These are phyloP conservation scores for Phialemonium atrogriseum DNA, from an alignment of 2,329 filamentous ascomycete genomes.

Conservation along the genomic window DNA sequence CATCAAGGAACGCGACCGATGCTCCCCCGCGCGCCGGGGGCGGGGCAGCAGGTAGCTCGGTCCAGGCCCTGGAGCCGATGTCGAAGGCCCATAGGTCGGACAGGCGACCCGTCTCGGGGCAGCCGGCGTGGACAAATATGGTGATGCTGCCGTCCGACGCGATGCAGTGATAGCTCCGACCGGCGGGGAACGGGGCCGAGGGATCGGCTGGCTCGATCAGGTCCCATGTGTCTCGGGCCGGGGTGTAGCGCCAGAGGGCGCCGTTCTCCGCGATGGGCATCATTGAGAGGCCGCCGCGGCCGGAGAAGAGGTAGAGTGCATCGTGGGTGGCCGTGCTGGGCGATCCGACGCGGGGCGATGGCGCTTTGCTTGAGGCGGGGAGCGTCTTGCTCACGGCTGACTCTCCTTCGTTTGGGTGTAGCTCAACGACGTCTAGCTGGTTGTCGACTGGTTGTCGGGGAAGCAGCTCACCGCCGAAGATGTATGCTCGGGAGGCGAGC, in stretches of 20 bases:
- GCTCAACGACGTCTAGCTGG: constrained; percentile 30
- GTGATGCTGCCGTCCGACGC: constrained; percentile 29
- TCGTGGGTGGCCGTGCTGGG: constrained; percentile 35
- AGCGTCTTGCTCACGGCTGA: constrained; percentile 11
- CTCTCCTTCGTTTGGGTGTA: constrained; percentile 9
- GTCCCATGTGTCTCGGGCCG: constrained; percentile 35
- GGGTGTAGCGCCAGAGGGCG: constrained; percentile 45
- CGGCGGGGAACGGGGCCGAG: constrained; percentile 28
- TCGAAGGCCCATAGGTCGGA: constrained; percentile 55
- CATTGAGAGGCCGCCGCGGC: constrained; percentile 53
- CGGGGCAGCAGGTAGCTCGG: constrained; percentile 41
- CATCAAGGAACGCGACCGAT: constrained; percentile 30
- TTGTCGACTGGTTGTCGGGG: constrained; percentile 43
- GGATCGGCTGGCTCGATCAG: constrained; percentile 28
- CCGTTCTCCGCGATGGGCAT: constrained; percentile 50
- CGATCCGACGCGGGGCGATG: constrained; percentile 47
- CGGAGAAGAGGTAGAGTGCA: constrained; percentile 53
- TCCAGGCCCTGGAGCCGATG: constrained; percentile 37
- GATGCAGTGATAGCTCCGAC: constrained; percentile 49
- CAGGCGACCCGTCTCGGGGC: constrained; percentile 46
- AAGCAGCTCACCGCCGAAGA: constrained; percentile 44
- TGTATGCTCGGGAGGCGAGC: constrained; percentile 26
- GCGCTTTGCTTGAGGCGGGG: constrained; percentile 18
- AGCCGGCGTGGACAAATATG: constrained; percentile 54
- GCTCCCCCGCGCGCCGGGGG: constrained; percentile 43